Conservation (phyloP, 257 asterid genomes). For the Ehretia macrophylla region DNA sequence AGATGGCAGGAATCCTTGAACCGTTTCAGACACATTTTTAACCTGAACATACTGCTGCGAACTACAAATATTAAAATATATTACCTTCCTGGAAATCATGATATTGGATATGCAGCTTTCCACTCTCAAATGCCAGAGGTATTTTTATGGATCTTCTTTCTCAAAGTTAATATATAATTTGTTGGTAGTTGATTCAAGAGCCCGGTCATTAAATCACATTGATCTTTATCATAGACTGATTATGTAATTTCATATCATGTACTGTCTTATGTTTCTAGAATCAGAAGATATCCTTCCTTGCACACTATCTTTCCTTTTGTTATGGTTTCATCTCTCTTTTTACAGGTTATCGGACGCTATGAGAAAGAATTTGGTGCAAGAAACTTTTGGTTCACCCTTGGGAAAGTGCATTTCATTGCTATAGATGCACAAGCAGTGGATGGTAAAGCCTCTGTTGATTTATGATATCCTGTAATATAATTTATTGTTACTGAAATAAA, state of each 20-base stretch:
- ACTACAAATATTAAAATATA: constrained; percentile 39
- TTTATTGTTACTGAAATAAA: neutral
- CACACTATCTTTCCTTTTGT: too few relatives aligned
- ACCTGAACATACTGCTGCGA: constrained; percentile 60
- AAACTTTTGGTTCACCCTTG: constrained; percentile 62
- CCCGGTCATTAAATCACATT: too few relatives aligned
- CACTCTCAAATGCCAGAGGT: constrained; percentile 69
- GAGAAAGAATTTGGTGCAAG: constrained; percentile 76
- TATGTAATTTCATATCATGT: too few relatives aligned
- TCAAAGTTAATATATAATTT: neutral
- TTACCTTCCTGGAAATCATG: constrained; percentile 91
- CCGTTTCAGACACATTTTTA: constrained; percentile 82
- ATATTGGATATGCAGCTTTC: constrained; percentile 69
- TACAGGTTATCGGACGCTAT: constrained; percentile 67
- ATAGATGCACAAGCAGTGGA: constrained; percentile 86
- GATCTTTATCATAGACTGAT: too few relatives aligned
- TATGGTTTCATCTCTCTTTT: constrained; percentile 7
- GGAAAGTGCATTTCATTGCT: constrained; percentile 73
- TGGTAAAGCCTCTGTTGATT: constrained; percentile 37
- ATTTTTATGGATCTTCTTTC: constrained; percentile 9
- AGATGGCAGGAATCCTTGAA: constrained; percentile 93
- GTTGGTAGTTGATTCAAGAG: too few relatives aligned
- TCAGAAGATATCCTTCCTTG: too few relatives aligned
- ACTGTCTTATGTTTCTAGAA: too few relatives aligned
- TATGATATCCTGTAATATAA: too few relatives aligned